Conservation (phyloP, 2,329 filamentous ascomycete genomes). For the Alternaria arbusti region DNA sequence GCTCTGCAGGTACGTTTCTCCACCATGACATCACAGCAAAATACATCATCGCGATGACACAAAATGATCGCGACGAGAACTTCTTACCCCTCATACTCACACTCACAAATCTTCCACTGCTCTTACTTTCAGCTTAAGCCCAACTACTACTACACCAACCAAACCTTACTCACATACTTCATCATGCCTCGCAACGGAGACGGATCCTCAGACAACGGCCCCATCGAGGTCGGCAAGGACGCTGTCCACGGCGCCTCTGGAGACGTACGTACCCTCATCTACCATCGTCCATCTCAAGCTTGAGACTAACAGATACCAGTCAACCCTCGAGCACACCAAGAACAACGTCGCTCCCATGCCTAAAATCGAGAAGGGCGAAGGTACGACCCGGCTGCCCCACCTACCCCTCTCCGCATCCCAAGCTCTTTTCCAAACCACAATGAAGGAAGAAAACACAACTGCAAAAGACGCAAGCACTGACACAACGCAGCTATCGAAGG, state of each 20-base stretch:
- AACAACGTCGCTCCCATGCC: constrained; percentile 50
- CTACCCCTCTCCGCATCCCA: background rate
- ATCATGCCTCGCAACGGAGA: constrained; percentile 52
- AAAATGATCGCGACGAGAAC: background rate
- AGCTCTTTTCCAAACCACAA: background rate
- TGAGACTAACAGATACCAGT: constrained; percentile 14
- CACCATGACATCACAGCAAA: constrained; percentile 13
- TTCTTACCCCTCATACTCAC: background rate
- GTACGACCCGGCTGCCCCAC: constrained; percentile 21
- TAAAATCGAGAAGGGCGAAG: constrained; percentile 48
- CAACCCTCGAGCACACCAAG: constrained; percentile 45
- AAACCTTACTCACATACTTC: background rate
- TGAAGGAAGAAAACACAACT: background rate
- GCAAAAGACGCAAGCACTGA: background rate
- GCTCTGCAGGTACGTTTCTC: constrained; percentile 3
- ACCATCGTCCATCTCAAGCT: background rate
- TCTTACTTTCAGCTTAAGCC: background rate
- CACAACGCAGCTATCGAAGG: constrained; percentile 35
- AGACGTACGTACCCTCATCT: constrained; percentile 31
- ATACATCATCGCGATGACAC: constrained; percentile 7
- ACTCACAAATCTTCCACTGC: background rate
- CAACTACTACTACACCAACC: background rate
- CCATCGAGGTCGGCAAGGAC: constrained; percentile 44
- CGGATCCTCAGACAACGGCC: constrained; percentile 50
- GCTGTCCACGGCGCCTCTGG: constrained; percentile 46